Conservation (phyloP, 805 yeast species). For the Kodamaea fukazawae region DNA sequence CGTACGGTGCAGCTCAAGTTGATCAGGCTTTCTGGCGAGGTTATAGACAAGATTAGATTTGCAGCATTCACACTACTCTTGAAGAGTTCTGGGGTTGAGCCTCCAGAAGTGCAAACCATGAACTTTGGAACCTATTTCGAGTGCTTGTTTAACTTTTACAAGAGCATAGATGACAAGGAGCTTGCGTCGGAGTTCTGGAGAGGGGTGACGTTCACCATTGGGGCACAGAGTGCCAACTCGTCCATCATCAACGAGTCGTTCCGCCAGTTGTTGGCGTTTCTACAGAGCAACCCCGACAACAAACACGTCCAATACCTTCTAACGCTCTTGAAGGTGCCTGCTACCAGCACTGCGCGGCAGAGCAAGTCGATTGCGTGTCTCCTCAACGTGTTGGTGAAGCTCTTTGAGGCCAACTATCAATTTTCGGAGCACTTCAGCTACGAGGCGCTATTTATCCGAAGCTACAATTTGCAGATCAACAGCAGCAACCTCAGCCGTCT, state of each 20-base stretch:
- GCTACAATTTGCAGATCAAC: constrained; percentile 56
- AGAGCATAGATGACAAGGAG: constrained; percentile 4
- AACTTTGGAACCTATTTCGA: constrained; percentile 3
- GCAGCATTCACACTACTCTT: constrained; percentile 41
- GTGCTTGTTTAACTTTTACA: constrained; percentile 8
- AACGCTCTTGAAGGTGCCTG: constrained; percentile 17
- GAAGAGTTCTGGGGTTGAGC: constrained; percentile 13
- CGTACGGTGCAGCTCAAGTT: constrained; percentile 32
- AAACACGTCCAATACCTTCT: constrained; percentile 17
- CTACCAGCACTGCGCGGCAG: constrained; percentile 13
- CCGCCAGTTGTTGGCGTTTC: constrained; percentile 29
- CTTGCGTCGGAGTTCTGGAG: constrained; percentile 46
- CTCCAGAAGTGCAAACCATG: neutral
- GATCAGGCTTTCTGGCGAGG: constrained; percentile 60
- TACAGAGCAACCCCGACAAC: constrained; percentile 22
- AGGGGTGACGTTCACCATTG: constrained; percentile 54
- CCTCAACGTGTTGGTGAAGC: constrained; percentile 30
- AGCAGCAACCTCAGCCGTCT: constrained; percentile 41
- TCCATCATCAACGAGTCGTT: constrained; percentile 43
- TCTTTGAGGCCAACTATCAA: constrained; percentile 38
- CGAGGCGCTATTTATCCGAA: constrained; percentile 41
- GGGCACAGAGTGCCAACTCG: constrained; percentile 53
- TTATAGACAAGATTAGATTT: constrained; percentile 52
- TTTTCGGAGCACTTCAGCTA: constrained; percentile 29
- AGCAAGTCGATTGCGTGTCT: constrained; percentile 23